These are phyloP conservation scores for Cytospora chrysosperma DNA, from an alignment of 2,329 filamentous ascomycete species.

Conservation along the genomic window DNA sequence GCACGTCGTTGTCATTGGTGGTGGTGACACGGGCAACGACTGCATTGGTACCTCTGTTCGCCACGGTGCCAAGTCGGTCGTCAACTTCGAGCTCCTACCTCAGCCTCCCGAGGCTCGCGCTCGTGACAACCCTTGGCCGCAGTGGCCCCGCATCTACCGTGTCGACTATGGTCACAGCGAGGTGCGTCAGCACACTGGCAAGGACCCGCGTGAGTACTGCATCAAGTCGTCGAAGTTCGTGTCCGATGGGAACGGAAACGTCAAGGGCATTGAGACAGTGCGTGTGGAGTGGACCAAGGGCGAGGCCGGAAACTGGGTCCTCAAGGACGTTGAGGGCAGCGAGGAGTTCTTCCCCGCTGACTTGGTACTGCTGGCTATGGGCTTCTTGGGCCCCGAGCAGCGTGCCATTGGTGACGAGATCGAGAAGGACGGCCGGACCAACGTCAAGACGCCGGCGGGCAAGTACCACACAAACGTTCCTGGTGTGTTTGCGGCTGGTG, in stretches of 20 bases:
- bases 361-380: slow-evolving; percentile 92
- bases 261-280: slow-evolving; percentile 94
- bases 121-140: slow-evolving; percentile 94
- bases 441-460: slow-evolving; percentile 88
- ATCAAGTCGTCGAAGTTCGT: slow-evolving; percentile 98
- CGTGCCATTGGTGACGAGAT: slow-evolving; percentile 80
- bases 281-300: slow-evolving; percentile 96
- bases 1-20: slow-evolving; percentile 93
- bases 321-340: slow-evolving; percentile 93
- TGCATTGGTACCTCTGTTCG: slow-evolving; percentile 96
- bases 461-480: slow-evolving; percentile 86
- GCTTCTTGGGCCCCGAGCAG: slow-evolving; percentile 91
- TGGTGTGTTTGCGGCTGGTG: slow-evolving; percentile 90
- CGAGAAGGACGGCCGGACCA: slow-evolving; percentile 90
- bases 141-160: slow-evolving; percentile 97
- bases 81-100: slow-evolving; percentile 93
- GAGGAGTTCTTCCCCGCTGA: slow-evolving; percentile 97
- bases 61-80: slow-evolving; percentile 91
- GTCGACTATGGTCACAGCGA: slow-evolving; percentile 98
- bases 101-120: slow-evolving; percentile 90
- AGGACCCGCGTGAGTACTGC: slow-evolving; percentile 94
- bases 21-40: slow-evolving; percentile 96
- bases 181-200: slow-evolving; percentile 93
- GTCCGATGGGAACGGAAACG: slow-evolving; percentile 79
- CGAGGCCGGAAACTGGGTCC: slow-evolving; percentile 88